Percentiles rank a stretch among this genome's conserved stretches.
Conservation (phyloP, 1,139 yeast genomes). For the Pneumocystis oryctolagi region DNA sequence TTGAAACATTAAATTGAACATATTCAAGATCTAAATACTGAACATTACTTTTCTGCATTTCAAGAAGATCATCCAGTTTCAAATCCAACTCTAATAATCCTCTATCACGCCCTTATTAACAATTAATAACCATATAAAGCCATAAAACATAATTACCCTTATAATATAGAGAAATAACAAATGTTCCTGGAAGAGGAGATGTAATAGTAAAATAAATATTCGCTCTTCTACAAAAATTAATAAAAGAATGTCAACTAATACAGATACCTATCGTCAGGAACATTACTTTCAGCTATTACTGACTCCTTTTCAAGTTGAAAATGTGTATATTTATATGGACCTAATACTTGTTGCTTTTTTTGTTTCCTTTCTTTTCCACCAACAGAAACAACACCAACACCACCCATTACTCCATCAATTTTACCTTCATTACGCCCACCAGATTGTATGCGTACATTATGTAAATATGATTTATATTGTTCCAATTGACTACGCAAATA, state of each 20-base stretch:
- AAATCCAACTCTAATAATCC: slow-evolving; percentile 22
- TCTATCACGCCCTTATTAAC: slow-evolving; percentile 18
- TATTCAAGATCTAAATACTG: slow-evolving; percentile 24
- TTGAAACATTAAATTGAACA: slow-evolving; percentile 19
- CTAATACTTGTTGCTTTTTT: slow-evolving; percentile 17
- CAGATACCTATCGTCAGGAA: slow-evolving; percentile 19
- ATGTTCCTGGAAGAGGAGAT: slow-evolving; percentile 26
- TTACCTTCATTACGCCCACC: slow-evolving; percentile 20
- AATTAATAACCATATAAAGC: neutral
- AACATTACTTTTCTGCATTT: slow-evolving; percentile 22
- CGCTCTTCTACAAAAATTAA: slow-evolving; percentile 6
- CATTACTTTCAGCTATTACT: slow-evolving; percentile 21
- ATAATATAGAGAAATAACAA: slow-evolving; percentile 24
- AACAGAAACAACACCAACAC: slow-evolving; percentile 16
- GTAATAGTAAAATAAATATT: slow-evolving; percentile 20
- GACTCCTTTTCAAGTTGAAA: slow-evolving; percentile 24
- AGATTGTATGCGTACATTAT: slow-evolving; percentile 27
- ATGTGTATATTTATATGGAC: slow-evolving; percentile 23
- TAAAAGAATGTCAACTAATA: slow-evolving; percentile 6
- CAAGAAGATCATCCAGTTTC: slow-evolving; percentile 26
- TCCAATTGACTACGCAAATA: slow-evolving; percentile 26
- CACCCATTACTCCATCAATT: slow-evolving; percentile 10
- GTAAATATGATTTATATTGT: slow-evolving; percentile 26
- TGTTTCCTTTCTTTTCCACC: slow-evolving; percentile 17
- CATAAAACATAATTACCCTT: slow-evolving; percentile 18